Evolutionary conservation across 1,284 basidiomycete genomes (phyloP), one percentile per base, ranked within the genome.

Genomic region (Thelephora terrestris): DNA sequence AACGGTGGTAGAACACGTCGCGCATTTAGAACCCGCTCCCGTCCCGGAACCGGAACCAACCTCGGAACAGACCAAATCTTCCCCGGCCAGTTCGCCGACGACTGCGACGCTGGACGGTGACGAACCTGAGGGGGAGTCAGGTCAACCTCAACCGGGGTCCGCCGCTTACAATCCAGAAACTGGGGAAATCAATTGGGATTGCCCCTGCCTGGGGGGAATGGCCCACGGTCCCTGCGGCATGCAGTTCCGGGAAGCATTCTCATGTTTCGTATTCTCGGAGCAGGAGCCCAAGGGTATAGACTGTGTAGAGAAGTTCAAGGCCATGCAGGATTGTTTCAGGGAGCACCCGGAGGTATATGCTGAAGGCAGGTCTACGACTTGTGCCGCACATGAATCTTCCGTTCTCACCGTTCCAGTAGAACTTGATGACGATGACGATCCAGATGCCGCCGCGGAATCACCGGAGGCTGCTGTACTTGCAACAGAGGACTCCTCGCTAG

Each of bases 171-270:
- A 99, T 69, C 93, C 94, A 18, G 91, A 82, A 56, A 99, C 95
- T 1, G 95, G 95, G 45, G 91, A 96, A 73, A 95, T 97, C 61
- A 97, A 97, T 71, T 97, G 93, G 92, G 92, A 95, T 64, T 97
- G 92, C 64, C 91, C 92, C 2, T 99, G 95, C 65, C 80, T 99
- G 10, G 95, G 95, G 23, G 96, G 95, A 48, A 98, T 99, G 96
- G 94, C 96, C 2, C 76, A 97, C 60, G 96, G 96, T 5, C 92
- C 94, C 2, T 99, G 95, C 61, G 95, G 95, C 10, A 76, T 80
- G 54, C 78, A 98, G 60, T 99, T 99, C 74, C 85, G 90, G 58
- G 87, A 85, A 53, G 95, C 96, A 0, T 99, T 99, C 71, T 91
- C 91, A 37, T 99, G 95, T 71, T 99, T 99, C 59, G 82, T 99